Conservation (phyloP, 2,329 filamentous ascomycete species). For the Raffaelea deltoideospora region DNA sequence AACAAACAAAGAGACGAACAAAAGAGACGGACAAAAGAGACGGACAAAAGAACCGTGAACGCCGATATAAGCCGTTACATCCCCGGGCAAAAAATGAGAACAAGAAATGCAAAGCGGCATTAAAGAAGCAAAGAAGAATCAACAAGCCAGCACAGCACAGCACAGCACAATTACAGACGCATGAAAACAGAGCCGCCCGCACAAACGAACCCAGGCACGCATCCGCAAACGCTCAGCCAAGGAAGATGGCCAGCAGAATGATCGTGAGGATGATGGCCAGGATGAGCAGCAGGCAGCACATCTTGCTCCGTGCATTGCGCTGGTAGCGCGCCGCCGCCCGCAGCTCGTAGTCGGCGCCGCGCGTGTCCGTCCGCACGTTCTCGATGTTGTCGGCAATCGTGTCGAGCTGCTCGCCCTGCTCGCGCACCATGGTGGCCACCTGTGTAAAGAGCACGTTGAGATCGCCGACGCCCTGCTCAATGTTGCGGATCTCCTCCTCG, state of each 20-base stretch:
- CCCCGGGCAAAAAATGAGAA: background rate
- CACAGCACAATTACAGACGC: background rate
- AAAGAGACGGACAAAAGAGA: constrained; percentile 3
- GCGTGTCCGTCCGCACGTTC: constrained; percentile 64
- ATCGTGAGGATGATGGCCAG: constrained; percentile 79
- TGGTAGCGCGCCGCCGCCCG: constrained; percentile 80
- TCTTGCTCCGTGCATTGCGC: constrained; percentile 87
- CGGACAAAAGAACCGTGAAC: background rate
- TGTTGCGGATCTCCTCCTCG: constrained; percentile 91
- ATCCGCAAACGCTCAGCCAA: constrained; percentile 39
- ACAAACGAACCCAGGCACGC: too few relatives aligned
- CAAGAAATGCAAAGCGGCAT: too few relatives aligned
- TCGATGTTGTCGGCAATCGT: constrained; percentile 83
- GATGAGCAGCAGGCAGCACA: constrained; percentile 81
- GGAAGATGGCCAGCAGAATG: constrained; percentile 69
- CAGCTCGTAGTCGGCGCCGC: constrained; percentile 74
- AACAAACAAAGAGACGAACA: background rate
- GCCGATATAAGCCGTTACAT: background rate
- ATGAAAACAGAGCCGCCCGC: background rate
- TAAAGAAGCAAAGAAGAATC: too few relatives aligned
- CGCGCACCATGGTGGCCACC: constrained; percentile 91
- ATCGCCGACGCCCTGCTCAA: constrained; percentile 90
- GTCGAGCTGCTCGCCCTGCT: constrained; percentile 81
- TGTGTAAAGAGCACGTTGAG: constrained; percentile 94
- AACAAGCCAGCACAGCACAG: background rate